A percentile compares a stretch with the other conserved stretches of the same genome.
phyloP scores from a whole-genome alignment of 306 rosid genomes.

The Castanea mollissima region DNA sequence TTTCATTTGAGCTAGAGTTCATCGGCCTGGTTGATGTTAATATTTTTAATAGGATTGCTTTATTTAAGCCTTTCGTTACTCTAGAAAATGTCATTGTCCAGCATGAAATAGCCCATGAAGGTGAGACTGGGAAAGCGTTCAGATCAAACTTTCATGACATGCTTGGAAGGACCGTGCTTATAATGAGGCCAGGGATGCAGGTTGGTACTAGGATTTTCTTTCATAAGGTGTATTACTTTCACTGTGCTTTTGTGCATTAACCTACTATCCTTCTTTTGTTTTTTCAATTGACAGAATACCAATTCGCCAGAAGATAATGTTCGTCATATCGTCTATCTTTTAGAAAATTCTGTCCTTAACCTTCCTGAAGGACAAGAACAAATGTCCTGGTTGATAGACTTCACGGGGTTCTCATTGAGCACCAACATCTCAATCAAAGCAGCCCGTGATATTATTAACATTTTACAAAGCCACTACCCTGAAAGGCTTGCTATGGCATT shows the following conservation, averaged over 20 bases:
- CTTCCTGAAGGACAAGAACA: constrained; percentile 83
- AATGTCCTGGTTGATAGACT: constrained; percentile 94
- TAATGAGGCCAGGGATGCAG: constrained; percentile 87
- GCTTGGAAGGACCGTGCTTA: constrained; percentile 80
- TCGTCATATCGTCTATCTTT: constrained; percentile 67
- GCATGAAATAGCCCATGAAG: constrained; percentile 89
- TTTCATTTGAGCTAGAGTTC: too few relatives aligned
- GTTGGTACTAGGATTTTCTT: constrained; percentile 23
- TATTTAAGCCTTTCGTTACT: background rate
- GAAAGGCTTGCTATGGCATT: constrained; percentile 82
- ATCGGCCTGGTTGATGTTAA: too few relatives aligned
- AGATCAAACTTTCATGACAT: constrained; percentile 76
- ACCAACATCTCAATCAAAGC: constrained; percentile 58
- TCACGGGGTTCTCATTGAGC: constrained; percentile 63
- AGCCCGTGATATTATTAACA: constrained; percentile 66
- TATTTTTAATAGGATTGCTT: background rate
- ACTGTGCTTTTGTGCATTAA: background rate
- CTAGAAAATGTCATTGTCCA: constrained; percentile 18
- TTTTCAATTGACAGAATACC: constrained; percentile 54
- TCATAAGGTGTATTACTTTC: background rate
- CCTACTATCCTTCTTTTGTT: background rate
- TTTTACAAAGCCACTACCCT: constrained; percentile 87
- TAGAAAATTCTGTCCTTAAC: constrained; percentile 83
- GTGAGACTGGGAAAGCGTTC: constrained; percentile 86
- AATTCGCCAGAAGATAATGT: constrained; percentile 55